phyloP scores from a whole-genome alignment of 1,284 basidiomycete species.

The Cystobasidiaceae sp. region DNA sequence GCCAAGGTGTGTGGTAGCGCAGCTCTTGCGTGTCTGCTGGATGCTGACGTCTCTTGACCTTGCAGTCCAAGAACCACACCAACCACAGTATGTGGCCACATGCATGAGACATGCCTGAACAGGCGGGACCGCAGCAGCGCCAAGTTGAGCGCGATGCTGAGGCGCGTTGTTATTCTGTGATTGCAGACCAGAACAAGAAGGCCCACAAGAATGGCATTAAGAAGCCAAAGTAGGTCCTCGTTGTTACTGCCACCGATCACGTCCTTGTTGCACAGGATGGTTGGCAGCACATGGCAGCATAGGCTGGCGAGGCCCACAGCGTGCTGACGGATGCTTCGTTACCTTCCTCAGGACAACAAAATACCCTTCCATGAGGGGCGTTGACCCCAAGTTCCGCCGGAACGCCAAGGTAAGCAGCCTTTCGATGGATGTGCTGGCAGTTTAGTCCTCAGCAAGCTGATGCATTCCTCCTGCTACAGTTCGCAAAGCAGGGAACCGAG shows the following conservation, averaged over 20 bases:
- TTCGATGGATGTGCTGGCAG: too few relatives aligned
- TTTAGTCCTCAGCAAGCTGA: neutral
- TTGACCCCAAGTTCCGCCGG: conserved; percentile 31
- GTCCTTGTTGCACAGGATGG: too few relatives aligned
- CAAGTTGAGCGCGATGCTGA: too few relatives aligned
- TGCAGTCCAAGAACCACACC: conserved; percentile 32
- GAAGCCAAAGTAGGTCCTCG: conserved; percentile 27
- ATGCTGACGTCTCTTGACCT: neutral
- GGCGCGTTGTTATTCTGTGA: neutral
- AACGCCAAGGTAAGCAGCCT: conserved; percentile 20
- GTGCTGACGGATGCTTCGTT: neutral
- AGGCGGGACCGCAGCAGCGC: too few relatives aligned
- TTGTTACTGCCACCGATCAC: too few relatives aligned
- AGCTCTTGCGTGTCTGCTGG: neutral
- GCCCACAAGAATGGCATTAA: conserved; percentile 31
- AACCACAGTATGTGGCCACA: conserved; percentile 18
- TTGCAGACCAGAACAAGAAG: conserved; percentile 31
- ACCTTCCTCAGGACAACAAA: conserved; percentile 14
- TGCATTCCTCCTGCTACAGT: neutral
- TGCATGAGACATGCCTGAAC: too few relatives aligned
- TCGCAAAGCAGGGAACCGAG: conserved; percentile 29
- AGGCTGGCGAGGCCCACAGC: neutral
- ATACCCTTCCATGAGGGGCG: conserved; percentile 29
- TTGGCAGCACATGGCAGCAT: neutral
- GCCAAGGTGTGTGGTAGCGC: conserved; percentile 20